phyloP scores from a whole-genome alignment of 2,329 filamentous ascomycete genomes.

The Coniochaeta hoffmannii region DNA sequence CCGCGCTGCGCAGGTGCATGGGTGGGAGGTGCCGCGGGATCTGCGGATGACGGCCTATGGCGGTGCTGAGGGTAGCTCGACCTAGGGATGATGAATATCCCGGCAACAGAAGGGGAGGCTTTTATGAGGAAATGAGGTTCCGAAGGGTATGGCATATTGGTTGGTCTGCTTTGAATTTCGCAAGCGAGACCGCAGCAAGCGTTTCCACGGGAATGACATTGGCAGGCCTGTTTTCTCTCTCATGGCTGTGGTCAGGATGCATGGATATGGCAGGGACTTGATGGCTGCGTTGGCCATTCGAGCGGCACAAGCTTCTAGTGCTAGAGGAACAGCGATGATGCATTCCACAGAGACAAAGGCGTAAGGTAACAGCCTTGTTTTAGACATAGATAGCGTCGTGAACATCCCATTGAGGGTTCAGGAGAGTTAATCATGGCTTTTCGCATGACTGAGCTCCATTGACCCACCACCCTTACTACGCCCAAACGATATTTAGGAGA shows the following conservation, averaged over 20 bases:
- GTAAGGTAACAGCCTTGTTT: background rate
- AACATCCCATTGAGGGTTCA: too few relatives aligned
- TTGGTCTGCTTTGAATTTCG: background rate
- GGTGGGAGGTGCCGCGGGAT: constrained; percentile 64
- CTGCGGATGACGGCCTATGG: constrained; percentile 26
- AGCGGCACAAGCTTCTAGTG: too few relatives aligned
- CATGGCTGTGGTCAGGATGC: background rate
- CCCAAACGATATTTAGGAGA: too few relatives aligned
- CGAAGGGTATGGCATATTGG: background rate
- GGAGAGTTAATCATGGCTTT: too few relatives aligned
- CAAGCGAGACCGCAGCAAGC: too few relatives aligned
- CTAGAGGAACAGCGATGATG: background rate
- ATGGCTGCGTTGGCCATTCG: too few relatives aligned
- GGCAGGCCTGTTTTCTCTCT: background rate
- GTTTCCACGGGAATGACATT: too few relatives aligned
- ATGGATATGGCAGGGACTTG: background rate
- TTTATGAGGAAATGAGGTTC: background rate
- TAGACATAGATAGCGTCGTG: background rate
- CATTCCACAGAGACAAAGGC: background rate
- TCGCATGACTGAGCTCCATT: too few relatives aligned
- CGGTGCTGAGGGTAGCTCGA: background rate
- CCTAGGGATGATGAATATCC: background rate
- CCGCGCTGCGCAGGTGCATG: constrained; percentile 60
- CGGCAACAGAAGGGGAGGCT: background rate
- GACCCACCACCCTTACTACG: too few relatives aligned